A percentile compares a stretch with the other conserved stretches of the same genome.
phyloP scores from a whole-genome alignment of 306 rosid genomes.

The Lithocarpus polystachyus region DNA sequence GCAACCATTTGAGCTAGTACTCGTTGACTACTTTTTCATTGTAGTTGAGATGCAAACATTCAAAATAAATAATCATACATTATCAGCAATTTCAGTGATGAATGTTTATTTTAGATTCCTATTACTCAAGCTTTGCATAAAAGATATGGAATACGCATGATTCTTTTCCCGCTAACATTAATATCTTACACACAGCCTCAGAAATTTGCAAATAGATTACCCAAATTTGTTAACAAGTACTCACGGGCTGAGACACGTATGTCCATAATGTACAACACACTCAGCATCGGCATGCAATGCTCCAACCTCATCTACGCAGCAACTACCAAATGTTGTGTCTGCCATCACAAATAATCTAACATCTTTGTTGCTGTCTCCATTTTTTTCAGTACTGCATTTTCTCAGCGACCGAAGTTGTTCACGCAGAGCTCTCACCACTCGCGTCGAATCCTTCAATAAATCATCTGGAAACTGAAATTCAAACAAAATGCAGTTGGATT shows the following conservation, averaged over 20 bases:
- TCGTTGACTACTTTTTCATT: background rate
- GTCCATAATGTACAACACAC: slow-evolving; percentile 85
- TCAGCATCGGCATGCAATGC: slow-evolving; percentile 75
- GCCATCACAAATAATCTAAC: slow-evolving; percentile 73
- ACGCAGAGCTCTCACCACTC: slow-evolving; percentile 57
- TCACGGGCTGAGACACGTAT: slow-evolving; percentile 89
- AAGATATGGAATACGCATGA: background rate
- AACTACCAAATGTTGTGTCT: slow-evolving; percentile 87
- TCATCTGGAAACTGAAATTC: slow-evolving; percentile 76
- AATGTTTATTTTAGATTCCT: too few relatives aligned
- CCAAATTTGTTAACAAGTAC: slow-evolving; percentile 23
- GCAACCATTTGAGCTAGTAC: too few relatives aligned
- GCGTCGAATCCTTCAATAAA: slow-evolving; percentile 66
- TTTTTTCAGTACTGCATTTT: slow-evolving; percentile 14
- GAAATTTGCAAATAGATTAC: background rate
- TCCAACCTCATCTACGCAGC: slow-evolving; percentile 94
- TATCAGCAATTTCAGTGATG: background rate
- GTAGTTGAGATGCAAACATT: background rate
- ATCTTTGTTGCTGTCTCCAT: slow-evolving; percentile 27
- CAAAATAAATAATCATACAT: background rate
- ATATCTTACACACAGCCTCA: background rate
- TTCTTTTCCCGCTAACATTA: too few relatives aligned
- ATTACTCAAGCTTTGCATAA: background rate
- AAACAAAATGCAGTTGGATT: background rate
- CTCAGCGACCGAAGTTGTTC: slow-evolving; percentile 37